Evolutionary conservation across 2,329 filamentous ascomycete genomes (phyloP), one percentile per base, ranked within the genome.

Genomic region (Ophiostoma novo-ulmi): DNA sequence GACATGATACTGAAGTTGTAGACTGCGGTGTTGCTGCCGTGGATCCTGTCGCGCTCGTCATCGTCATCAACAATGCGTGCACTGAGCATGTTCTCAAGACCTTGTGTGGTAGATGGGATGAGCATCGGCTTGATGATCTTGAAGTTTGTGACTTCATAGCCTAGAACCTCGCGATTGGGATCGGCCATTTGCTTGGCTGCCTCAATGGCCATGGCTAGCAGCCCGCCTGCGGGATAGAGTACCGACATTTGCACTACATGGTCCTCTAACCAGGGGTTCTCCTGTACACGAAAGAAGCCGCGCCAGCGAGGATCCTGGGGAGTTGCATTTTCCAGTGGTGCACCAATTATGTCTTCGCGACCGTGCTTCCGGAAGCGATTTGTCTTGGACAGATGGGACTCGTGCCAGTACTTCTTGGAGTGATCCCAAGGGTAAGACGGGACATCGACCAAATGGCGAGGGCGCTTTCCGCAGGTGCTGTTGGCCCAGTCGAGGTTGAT

Each of bases 31-130:
- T 7, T 20, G 38, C 38, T 39, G 8, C 10, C 39, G 2, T 66
- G 52, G 2, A 68, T 13, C 64, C 63, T 20, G 61, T 73, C 35
- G 5, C 55, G 48, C 64, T 73, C 35, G 5, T 67, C 61, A 2
- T 71, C 20, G 67, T 73, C 70, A 0, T 74, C 70, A 17, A 74
- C 44, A 1, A 76, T 71, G 68, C 79, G 83, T 72, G 85, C 78
- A 64, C 82, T 83, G 68, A 87, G 76, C 5, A 80, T 80, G 72
- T 83, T 81, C 74, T 88, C 85, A 0, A 87, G 77, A 0, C 85
- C 85, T 2, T 72, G 66, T 4, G 69, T 4, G 3, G 72, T 41
- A 1, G 63, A 35, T 2, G 75, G 74, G 35, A 76, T 74, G 11
- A 75, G 70, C 70, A 77, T 74, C 1, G 74, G 72, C 63, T 74